These are phyloP conservation scores for Colletotrichum spaethianum DNA, from an alignment of 2,329 filamentous ascomycete genomes.

Conservation along the genomic window DNA sequence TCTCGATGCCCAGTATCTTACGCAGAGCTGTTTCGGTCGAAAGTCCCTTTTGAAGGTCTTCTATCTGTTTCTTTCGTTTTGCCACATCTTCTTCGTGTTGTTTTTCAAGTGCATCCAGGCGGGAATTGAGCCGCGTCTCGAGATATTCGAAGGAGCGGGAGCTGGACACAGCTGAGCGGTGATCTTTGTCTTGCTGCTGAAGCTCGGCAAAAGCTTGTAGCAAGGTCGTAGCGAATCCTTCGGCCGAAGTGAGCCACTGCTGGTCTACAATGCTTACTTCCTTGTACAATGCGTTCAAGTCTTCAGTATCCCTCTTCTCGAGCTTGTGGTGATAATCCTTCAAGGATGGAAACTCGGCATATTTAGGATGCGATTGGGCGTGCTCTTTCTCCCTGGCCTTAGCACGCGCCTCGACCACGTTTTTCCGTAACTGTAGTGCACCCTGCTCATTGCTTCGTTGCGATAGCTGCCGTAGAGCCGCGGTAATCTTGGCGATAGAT, in stretches of 20 bases:
- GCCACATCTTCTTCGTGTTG: constrained; percentile 29
- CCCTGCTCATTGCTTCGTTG: constrained; percentile 20
- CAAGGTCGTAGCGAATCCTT: constrained; percentile 13
- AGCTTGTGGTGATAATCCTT: constrained; percentile 19
- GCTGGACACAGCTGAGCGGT: not conserved
- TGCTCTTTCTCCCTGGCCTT: constrained; percentile 17
- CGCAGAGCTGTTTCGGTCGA: constrained; percentile 8
- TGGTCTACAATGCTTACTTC: constrained; percentile 3
- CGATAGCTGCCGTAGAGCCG: constrained; percentile 8
- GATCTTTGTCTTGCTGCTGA: constrained; percentile 3
- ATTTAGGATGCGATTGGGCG: constrained; percentile 10
- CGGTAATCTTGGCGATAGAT: constrained; percentile 7
- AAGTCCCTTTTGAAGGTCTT: constrained; percentile 16
- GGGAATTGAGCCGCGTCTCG: constrained; percentile 8
- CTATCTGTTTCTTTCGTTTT: constrained; percentile 39
- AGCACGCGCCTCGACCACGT: constrained; percentile 12
- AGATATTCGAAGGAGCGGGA: not conserved
- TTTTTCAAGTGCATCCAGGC: constrained; percentile 30
- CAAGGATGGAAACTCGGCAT: constrained; percentile 32
- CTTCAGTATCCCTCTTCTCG: constrained; percentile 25
- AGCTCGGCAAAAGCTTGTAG: constrained; percentile 17
- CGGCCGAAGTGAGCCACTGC: constrained; percentile 1
- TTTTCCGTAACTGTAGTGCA: constrained; percentile 18
- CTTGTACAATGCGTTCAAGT: constrained; percentile 12
- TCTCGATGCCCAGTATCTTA: constrained; percentile 22